Base-by-base conservation (phyloP, 2,329 filamentous ascomycete species). In the Aspergillus fructus region DNA sequence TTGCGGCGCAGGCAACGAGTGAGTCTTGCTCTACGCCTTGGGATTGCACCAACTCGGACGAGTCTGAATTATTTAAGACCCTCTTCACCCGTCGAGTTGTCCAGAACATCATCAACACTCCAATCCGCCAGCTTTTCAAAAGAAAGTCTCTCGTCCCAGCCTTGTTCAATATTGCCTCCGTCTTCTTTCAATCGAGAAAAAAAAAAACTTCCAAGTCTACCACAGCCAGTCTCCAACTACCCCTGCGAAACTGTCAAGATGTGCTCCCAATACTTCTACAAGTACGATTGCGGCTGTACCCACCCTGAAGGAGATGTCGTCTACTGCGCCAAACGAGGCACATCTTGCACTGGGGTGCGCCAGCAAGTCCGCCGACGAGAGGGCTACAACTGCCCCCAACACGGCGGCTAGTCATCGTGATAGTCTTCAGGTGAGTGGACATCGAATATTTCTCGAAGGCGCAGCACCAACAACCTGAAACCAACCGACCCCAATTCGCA, bases 221-320 rank as follows among this genome's bases (percentile, higher is more conserved):
- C 9, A 48, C 11, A 7, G 21, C 24, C 23, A 42, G 11, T 13
- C 40, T 27, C 17, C 47, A 21, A 12, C 39, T 45, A 23, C 17
- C 34, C 30, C 34, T 13, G 5, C 12, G 34, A 40, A 40, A 41
- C 23, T 27, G 21, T 34, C 45, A 53, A 46, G 15, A 75, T 75
- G 73, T 75, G 73, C 53, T 73, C 70, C 2, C 59, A 72, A 52
- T 75, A 75, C 59, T 70, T 71, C 53, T 67, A 67, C 62, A 62
- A 72, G 45, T 75, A 72, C 58, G 71, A 71, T 59, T 75, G 73
- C 58, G 72, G 72, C 41, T 75, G 73, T 62, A 65, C 64, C 41
- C 56, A 69, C 45, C 64, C 68, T 19, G 70, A 74, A 53, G 69
- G 63, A 4, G 70, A 68, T n/a, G 64, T 73, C 4, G 71, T 75